phyloP scores from a whole-genome alignment of 2,329 filamentous ascomycete species.

The Furcasterigmium furcatum region DNA sequence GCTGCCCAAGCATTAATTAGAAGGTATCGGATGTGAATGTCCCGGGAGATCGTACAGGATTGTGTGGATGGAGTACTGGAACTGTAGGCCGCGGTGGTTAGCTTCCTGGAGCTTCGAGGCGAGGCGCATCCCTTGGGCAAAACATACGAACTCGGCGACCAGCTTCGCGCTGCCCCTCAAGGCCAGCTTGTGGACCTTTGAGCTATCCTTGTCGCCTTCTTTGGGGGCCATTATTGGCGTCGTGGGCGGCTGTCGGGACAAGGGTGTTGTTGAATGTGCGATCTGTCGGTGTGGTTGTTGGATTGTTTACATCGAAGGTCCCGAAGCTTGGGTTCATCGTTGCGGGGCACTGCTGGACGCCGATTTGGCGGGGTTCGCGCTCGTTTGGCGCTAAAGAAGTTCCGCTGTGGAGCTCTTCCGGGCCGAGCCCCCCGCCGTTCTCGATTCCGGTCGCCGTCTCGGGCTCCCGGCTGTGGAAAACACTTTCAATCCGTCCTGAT shows the following conservation, averaged over 20 bases:
- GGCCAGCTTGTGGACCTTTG: conserved; percentile 92
- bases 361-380: too few relatives aligned
- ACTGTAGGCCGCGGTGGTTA: conserved; percentile 44
- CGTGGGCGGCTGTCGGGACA: not conserved
- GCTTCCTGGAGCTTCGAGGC: conserved; percentile 3
- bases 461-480: too few relatives aligned
- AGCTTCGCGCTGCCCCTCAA: conserved; percentile 82
- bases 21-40: too few relatives aligned
- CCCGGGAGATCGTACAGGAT: conserved; percentile 67
- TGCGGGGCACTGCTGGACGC: too few relatives aligned
- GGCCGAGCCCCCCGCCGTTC: too few relatives aligned
- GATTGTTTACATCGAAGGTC: too few relatives aligned
- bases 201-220: conserved; percentile 50
- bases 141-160: conserved; percentile 88
- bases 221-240: conserved; percentile 13
- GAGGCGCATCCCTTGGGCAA: not conserved
- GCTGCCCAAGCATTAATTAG: conserved; percentile 41
- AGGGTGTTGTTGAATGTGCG: not conserved
- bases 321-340: too few relatives aligned
- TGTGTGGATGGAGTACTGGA: conserved; percentile 97
- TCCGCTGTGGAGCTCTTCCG: too few relatives aligned
- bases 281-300: not conserved
- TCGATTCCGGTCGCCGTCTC: too few relatives aligned
- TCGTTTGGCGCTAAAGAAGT: too few relatives aligned
- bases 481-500: too few relatives aligned